Evolutionary conservation across 2,329 filamentous ascomycete genomes (phyloP).

Genomic region (Zymoseptoria brevis): DNA sequence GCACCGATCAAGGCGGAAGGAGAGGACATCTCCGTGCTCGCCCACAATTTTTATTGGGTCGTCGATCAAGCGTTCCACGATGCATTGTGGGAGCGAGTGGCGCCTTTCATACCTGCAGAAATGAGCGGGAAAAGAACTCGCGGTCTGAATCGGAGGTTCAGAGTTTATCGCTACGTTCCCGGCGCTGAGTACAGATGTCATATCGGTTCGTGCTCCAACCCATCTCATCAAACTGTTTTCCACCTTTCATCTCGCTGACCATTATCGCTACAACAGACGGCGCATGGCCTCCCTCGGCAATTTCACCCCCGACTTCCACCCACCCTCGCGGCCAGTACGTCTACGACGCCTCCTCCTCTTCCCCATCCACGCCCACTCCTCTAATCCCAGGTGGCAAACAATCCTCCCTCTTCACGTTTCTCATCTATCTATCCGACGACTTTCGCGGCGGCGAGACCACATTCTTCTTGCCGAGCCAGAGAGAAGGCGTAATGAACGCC

Average conservation of each 20-base stretch:
- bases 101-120: slow-evolving; percentile 47
- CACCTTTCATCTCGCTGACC: neutral
- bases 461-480: slow-evolving; percentile 57
- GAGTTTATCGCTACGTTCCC: slow-evolving; percentile 65
- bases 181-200: slow-evolving; percentile 65
- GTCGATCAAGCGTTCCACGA: slow-evolving; percentile 57
- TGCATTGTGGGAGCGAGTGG: slow-evolving; percentile 54
- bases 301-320: slow-evolving; percentile 32
- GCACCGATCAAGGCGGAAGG: slow-evolving; percentile 59
- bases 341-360: slow-evolving; percentile 56
- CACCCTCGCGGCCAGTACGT: slow-evolving; percentile 41
- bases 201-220: slow-evolving; percentile 36
- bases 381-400: slow-evolving; percentile 43
- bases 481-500: slow-evolving; percentile 60
- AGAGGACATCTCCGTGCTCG: slow-evolving; percentile 54
- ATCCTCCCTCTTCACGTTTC: slow-evolving; percentile 61
- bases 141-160: slow-evolving; percentile 61
- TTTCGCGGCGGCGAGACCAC: slow-evolving; percentile 65
- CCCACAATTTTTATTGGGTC: slow-evolving; percentile 69
- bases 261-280: slow-evolving; percentile 37
- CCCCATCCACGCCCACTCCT: neutral
- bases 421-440: slow-evolving; percentile 64
- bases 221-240: neutral
- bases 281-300: slow-evolving; percentile 65
- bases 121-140: slow-evolving; percentile 51